Conservation (phyloP, 495 filamentous ascomycete genomes). For the Xylaria acuta region DNA sequence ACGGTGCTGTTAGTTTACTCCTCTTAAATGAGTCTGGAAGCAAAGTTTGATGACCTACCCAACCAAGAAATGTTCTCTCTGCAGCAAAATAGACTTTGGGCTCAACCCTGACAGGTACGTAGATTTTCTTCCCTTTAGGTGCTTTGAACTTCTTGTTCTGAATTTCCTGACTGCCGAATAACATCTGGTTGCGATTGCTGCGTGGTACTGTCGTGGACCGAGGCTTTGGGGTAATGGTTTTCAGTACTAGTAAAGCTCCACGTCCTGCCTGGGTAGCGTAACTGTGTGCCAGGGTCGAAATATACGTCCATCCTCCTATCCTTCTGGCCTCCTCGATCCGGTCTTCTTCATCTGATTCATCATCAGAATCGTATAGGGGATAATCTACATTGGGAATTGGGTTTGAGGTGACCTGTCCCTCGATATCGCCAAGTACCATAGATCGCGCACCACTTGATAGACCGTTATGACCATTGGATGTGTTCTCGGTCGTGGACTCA, state of each 20-base stretch:
- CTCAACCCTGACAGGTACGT: conserved; percentile 93
- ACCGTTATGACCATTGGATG: conserved; percentile 36
- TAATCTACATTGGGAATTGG: conserved; percentile 71
- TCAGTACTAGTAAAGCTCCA: conserved; percentile 52
- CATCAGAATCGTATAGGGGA: conserved; percentile 90
- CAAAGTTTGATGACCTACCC: conserved; percentile 59
- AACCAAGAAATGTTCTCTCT: conserved; percentile 93
- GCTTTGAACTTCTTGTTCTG: conserved; percentile 77
- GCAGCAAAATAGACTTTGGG: conserved; percentile 98
- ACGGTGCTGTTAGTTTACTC: conserved; percentile 30
- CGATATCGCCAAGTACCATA: conserved; percentile 49
- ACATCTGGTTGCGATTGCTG: conserved; percentile 54
- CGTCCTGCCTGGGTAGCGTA: conserved; percentile 41
- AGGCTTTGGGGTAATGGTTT: conserved; percentile 63
- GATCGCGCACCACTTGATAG: conserved; percentile 43
- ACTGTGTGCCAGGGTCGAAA: conserved; percentile 55
- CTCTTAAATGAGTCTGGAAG: background rate
- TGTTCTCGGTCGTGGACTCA: conserved; percentile 20
- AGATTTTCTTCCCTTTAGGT: conserved; percentile 89
- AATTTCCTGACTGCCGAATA: conserved; percentile 56
- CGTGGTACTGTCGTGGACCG: conserved; percentile 64
- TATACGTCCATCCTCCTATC: conserved; percentile 75
- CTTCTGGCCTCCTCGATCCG: conserved; percentile 73
- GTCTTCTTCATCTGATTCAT: conserved; percentile 72
- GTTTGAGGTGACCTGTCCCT: conserved; percentile 51